Percentiles rank a stretch among this genome's conserved stretches.
Conservation (phyloP, 257 asterid genomes). For the Solanum pimpinellifolium region DNA sequence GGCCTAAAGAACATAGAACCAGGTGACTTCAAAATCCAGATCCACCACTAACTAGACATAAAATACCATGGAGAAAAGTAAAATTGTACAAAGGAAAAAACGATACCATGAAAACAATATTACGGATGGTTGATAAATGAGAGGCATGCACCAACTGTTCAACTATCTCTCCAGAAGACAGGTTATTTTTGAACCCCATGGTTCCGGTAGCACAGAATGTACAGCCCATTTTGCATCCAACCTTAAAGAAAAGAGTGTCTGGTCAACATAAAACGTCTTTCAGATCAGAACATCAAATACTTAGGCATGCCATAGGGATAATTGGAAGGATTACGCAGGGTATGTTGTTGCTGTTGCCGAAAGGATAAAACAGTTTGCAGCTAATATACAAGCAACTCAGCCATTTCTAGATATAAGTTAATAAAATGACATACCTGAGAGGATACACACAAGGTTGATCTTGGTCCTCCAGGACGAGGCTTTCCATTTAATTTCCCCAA, state of each 20-base stretch:
- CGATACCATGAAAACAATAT: constrained; percentile 89
- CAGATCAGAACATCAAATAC: not conserved
- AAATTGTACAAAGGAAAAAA: not conserved
- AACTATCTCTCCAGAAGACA: constrained; percentile 80
- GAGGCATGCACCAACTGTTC: constrained; percentile 94
- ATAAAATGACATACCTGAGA: constrained; percentile 52
- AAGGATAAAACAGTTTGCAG: not conserved
- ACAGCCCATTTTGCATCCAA: constrained; percentile 99
- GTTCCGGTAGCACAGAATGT: constrained; percentile 94
- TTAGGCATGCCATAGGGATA: not conserved
- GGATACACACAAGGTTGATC: constrained; percentile 91
- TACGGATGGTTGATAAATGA: constrained; percentile 69
- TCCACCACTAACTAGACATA: not conserved
- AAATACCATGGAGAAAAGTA: not conserved
- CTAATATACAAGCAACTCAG: not conserved
- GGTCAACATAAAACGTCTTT: not conserved
- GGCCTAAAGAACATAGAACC: not conserved
- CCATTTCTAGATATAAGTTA: not conserved
- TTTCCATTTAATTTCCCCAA: constrained; percentile 73
- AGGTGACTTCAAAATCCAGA: not conserved
- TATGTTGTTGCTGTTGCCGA: not conserved
- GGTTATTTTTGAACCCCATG: constrained; percentile 92
- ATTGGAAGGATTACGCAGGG: not conserved
- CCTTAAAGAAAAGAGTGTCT: constrained; percentile 23
- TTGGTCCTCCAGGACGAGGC: constrained; percentile 89